These are phyloP conservation scores for Cladorrhinum samala DNA, from an alignment of 495 filamentous ascomycete genomes.

Conservation along the genomic window DNA sequence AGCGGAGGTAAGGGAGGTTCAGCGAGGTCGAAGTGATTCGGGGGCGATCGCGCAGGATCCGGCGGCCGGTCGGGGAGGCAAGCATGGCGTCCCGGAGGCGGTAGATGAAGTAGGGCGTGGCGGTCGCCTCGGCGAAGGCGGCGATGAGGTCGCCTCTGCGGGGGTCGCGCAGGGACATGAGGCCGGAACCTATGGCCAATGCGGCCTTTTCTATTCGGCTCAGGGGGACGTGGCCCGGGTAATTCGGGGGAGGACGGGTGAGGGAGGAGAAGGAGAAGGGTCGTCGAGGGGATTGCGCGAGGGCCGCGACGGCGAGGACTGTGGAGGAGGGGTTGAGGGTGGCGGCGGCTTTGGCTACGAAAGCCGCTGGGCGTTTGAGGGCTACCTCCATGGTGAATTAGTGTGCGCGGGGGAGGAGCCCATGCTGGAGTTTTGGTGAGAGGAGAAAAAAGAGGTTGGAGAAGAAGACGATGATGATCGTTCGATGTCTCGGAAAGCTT, in stretches of 20 bases:
- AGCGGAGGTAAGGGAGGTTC: conserved; percentile 61
- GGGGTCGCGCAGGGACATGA: conserved; percentile 74
- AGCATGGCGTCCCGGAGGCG: conserved; percentile 92
- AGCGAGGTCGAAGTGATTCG: conserved; percentile 79
- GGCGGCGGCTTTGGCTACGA: conserved; percentile 10
- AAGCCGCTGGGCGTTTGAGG: conserved; percentile 16
- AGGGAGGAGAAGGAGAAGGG: conserved; percentile 75
- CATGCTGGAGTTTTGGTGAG: too few relatives aligned
- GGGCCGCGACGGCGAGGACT: not conserved
- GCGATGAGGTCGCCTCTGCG: conserved; percentile 87
- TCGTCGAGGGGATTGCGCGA: conserved; percentile 12
- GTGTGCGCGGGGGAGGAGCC: too few relatives aligned
- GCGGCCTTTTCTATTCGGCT: conserved; percentile 66
- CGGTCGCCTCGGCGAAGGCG: conserved; percentile 84
- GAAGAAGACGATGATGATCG: too few relatives aligned
- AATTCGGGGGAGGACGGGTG: conserved; percentile 75
- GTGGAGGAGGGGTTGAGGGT: not conserved
- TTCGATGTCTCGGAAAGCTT: not conserved
- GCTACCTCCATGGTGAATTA: conserved; percentile 26
- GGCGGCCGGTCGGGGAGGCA: conserved; percentile 69
- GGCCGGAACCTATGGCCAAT: conserved; percentile 75
- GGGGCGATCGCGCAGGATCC: conserved; percentile 85
- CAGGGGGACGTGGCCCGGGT: conserved; percentile 89
- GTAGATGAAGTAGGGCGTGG: conserved; percentile 91
- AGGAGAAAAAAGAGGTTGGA: too few relatives aligned